Evolutionary conservation across 2,329 filamentous ascomycete species (phyloP), one percentile per base, ranked within the genome.

Genomic region (Incumbomyces lentus): DNA sequence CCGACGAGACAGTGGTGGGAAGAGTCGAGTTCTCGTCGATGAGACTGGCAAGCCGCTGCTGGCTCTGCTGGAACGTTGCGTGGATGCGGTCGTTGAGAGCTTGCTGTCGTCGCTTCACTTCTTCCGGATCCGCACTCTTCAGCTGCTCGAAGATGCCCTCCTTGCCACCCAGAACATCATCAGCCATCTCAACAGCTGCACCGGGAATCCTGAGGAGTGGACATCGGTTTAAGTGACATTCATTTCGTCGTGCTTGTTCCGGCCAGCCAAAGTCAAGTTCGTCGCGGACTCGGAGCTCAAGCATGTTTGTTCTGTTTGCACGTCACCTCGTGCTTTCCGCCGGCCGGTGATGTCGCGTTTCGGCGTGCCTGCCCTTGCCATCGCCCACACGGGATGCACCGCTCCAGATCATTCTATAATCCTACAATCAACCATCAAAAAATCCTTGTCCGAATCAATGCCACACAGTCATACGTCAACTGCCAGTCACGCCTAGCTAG

Each of bases 1-100:
- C 78, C 37, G 86, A 85, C 57, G 86, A 86, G 62, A 98, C 82
- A 12, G 87, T 86, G 58, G 92, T 86, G 34, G 92, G 90, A 48
- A 92, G 78, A 36, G 86, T 86, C 55, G 84, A 82, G 64, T 96
- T 94, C 66, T 84, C 78, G 55, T 80, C 76, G 59, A 93, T 76
- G 67, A 87, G 64, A 62, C 85, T 79, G 32, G 70, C 72, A 46
- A 84, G 70, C 46, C 81, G 72, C 55, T 74, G 64, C 60, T 85
- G 79, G 16, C 79, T 75, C 61, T 78, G 79, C 55, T 76, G 69
- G 52, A 79, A 74, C 50, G 80, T 77, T 19, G 70, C 68, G 54
- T 72, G 67, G 17, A 78, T 67, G 42, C 76, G 71, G 58, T 76
- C 74, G 60, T 78, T 76, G 58, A 81, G 65, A 48, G 76, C 75